phyloP scores from a whole-genome alignment of 169 alveolate species.

The Plasmodium yoelii region DNA sequence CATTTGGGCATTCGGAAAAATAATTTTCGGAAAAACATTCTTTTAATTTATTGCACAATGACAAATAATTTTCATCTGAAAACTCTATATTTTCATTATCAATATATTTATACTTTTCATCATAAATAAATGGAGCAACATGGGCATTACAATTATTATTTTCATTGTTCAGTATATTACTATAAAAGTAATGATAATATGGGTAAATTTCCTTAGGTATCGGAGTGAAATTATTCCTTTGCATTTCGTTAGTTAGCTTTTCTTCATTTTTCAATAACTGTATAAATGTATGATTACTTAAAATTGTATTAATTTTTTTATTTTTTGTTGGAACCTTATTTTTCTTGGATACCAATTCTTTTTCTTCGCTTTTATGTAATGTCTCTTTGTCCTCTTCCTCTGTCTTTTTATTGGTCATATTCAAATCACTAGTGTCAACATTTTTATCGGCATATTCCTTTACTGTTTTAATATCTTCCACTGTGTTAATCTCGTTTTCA shows the following conservation, averaged over 20 bases:
- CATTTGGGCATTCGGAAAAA: slow-evolving; percentile 11
- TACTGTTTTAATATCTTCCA: neutral
- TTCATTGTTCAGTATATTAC: slow-evolving; percentile 10
- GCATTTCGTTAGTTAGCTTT: neutral
- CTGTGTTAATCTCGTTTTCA: neutral
- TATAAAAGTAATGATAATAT: slow-evolving; percentile 62
- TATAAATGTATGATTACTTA: slow-evolving; percentile 27
- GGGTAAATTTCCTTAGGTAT: slow-evolving; percentile 61
- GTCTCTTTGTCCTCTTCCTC: slow-evolving; percentile 7
- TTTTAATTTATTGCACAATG: slow-evolving; percentile 22
- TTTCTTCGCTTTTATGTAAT: neutral
- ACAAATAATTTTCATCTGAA: slow-evolving; percentile 26
- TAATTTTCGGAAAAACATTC: slow-evolving; percentile 19
- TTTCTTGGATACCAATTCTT: neutral
- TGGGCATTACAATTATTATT: neutral
- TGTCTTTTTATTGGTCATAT: neutral
- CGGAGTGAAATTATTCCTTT: slow-evolving; percentile 7
- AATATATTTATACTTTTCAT: slow-evolving; percentile 4
- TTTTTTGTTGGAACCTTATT: slow-evolving; percentile 16
- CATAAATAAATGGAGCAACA: neutral
- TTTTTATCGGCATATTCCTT: neutral
- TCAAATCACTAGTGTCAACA: neutral
- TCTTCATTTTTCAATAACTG: slow-evolving; percentile 29
- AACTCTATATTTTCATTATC: neutral
- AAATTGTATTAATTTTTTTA: slow-evolving; percentile 37